phyloP scores from a whole-genome alignment of 2,329 filamentous ascomycete species.

The Pestalotiopsis sp. region DNA sequence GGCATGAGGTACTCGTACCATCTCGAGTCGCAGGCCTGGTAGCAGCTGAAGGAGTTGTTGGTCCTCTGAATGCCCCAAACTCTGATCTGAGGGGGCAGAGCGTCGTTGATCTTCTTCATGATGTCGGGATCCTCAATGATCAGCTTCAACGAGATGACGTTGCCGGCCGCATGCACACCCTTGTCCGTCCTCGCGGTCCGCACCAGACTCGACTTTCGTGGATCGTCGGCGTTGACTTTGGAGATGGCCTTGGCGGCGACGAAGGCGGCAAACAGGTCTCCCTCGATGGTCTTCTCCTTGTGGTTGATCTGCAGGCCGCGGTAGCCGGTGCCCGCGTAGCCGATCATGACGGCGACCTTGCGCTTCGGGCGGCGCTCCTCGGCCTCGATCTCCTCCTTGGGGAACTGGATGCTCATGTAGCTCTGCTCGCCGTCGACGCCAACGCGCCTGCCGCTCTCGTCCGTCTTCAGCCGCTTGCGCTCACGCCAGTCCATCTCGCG shows the following conservation, averaged over 20 bases:
- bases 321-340: slow-evolving; percentile 95
- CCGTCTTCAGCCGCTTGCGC: slow-evolving; percentile 54
- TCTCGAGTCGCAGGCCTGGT: slow-evolving; percentile 89
- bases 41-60: slow-evolving; percentile 89
- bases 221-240: slow-evolving; percentile 94
- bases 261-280: slow-evolving; percentile 90
- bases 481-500: slow-evolving; percentile 46
- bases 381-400: slow-evolving; percentile 79
- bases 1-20: slow-evolving; percentile 98
- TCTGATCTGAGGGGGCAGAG: slow-evolving; percentile 84
- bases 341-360: slow-evolving; percentile 94
- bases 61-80: slow-evolving; percentile 93
- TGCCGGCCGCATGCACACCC: slow-evolving; percentile 93
- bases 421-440: slow-evolving; percentile 40
- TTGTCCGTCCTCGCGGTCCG: slow-evolving; percentile 96
- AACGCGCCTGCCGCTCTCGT: slow-evolving; percentile 30
- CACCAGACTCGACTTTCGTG: slow-evolving; percentile 92
- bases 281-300: slow-evolving; percentile 89
- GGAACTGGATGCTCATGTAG: slow-evolving; percentile 57
- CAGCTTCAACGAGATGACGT: slow-evolving; percentile 91
- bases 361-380: slow-evolving; percentile 89
- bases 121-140: slow-evolving; percentile 91
- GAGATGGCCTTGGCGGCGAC: slow-evolving; percentile 90
- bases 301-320: slow-evolving; percentile 92
- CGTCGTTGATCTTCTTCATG: slow-evolving; percentile 85